These are phyloP conservation scores for Epithemia pelagica DNA, from an alignment of 108 stramenopile species.

Conservation along the genomic window DNA sequence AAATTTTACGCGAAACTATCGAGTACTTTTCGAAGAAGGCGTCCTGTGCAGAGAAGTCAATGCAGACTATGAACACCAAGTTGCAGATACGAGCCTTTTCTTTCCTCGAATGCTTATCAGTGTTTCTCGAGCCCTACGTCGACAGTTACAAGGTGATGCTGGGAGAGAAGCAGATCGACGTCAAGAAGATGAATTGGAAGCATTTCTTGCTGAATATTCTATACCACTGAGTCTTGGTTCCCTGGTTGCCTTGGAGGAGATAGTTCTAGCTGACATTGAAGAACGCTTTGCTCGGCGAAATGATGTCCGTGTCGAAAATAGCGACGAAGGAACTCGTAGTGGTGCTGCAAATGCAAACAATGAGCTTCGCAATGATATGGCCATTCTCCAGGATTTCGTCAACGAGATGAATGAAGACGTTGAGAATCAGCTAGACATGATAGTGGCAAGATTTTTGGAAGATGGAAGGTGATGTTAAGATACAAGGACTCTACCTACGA, in stretches of 20 bases:
- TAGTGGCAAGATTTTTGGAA: too few species aligned
- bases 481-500: too few species aligned
- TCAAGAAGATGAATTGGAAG: constrained; percentile 1
- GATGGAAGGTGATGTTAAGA: too few species aligned
- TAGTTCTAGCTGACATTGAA: constrained; percentile 5
- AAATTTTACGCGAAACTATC: constrained; percentile 7
- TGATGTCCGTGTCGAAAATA: background rate
- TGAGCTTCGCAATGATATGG: too few species aligned
- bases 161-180: background rate
- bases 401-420: too few species aligned
- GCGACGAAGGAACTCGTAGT: too few species aligned
- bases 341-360: too few species aligned
- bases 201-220: background rate
- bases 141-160: background rate
- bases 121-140: background rate
- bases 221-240: constrained; percentile 1
- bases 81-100: background rate
- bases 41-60: background rate
- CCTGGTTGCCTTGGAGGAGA: constrained; percentile 6
- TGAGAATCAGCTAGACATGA: too few species aligned
- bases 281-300: constrained; percentile 2
- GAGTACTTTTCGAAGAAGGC: background rate
- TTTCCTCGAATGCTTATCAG: constrained; percentile 1
- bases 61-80: background rate
- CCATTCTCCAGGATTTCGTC: too few species aligned